Conservation (phyloP, 2,329 filamentous ascomycete species). For the Aschersonia sp. region DNA sequence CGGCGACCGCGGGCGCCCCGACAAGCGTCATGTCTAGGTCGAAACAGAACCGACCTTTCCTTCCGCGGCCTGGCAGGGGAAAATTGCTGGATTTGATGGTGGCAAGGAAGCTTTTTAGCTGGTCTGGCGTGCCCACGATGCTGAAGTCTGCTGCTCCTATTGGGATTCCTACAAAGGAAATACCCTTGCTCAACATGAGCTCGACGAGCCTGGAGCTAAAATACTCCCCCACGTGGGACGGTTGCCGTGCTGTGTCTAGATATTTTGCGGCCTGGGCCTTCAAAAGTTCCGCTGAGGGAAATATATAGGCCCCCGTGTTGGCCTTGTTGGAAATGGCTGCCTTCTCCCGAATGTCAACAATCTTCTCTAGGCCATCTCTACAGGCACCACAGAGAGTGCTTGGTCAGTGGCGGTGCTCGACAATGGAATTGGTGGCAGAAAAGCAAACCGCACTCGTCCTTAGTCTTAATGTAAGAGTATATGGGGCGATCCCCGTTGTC, state of each 20-base stretch:
- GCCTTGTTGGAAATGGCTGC: slow-evolving; percentile 15
- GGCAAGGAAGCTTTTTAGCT: slow-evolving; percentile 13
- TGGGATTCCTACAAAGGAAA: slow-evolving; percentile 10
- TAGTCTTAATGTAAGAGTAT: slow-evolving; percentile 14
- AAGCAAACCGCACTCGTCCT: slow-evolving; percentile 3
- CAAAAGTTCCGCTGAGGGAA: slow-evolving; percentile 10
- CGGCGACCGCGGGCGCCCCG: slow-evolving; percentile 11
- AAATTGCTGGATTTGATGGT: slow-evolving; percentile 2
- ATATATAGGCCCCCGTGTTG: slow-evolving; percentile 14
- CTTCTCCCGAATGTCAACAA: slow-evolving; percentile 15
- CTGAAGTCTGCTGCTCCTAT: slow-evolving; percentile 11
- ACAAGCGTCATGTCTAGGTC: slow-evolving; percentile 16
- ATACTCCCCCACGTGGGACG: slow-evolving; percentile 11
- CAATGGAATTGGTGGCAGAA: too few species aligned
- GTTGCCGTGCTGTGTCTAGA: slow-evolving; percentile 7
- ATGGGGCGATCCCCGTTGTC: slow-evolving; percentile 15
- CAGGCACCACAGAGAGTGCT: background rate
- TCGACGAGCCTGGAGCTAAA: slow-evolving; percentile 9
- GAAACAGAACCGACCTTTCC: slow-evolving; percentile 6
- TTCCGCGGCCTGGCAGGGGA: slow-evolving; percentile 6
- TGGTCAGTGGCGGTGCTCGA: background rate
- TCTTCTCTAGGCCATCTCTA: slow-evolving; percentile 7
- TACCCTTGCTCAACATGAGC: slow-evolving; percentile 2
- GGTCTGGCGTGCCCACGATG: slow-evolving; percentile 14
- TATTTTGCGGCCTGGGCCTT: slow-evolving; percentile 9